Percentiles rank a stretch among this genome's conserved stretches.
Evolutionary conservation across 371 early-diverging fungal genomes (phyloP).

Genomic region (Lichtheimia hyalospora): DNA sequence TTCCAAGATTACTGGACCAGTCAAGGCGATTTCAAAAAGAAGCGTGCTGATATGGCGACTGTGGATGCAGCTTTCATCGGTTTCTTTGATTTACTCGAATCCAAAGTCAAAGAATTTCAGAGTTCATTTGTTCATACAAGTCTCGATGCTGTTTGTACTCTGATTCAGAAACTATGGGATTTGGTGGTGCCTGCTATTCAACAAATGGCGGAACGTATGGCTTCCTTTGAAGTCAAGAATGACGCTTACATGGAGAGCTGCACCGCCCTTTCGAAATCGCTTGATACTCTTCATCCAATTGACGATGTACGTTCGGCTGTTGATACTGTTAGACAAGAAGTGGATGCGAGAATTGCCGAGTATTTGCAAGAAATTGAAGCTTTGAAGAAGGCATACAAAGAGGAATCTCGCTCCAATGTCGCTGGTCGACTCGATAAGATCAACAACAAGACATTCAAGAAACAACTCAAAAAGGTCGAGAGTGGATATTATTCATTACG

Average conservation of each 20-base stretch:
- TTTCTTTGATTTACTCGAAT: constrained; percentile 42
- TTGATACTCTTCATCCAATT: constrained; percentile 19
- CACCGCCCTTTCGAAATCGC: constrained; percentile 21
- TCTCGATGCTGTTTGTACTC: constrained; percentile 20
- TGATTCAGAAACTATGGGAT: constrained; percentile 36
- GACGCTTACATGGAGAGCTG: constrained; percentile 19
- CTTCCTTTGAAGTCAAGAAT: constrained; percentile 17
- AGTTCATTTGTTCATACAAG: constrained; percentile 27
- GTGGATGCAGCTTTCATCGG: constrained; percentile 54
- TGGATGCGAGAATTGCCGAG: constrained; percentile 26
- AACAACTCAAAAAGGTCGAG: constrained; percentile 59
- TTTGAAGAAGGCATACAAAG: constrained; percentile 5
- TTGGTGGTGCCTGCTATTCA: constrained; percentile 39
- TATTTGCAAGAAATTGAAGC: constrained; percentile 40
- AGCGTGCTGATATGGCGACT: constrained; percentile 32
- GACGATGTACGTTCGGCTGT: constrained; percentile 21
- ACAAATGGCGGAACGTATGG: constrained; percentile 44
- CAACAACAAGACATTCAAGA: constrained; percentile 63
- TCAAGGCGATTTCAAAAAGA: constrained; percentile 8
- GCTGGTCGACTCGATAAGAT: constrained; percentile 60
- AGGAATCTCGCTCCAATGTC: constrained; percentile 45
- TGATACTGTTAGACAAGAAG: constrained; percentile 11
- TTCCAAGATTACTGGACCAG: constrained; percentile 35
- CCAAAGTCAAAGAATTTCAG: constrained; percentile 19
- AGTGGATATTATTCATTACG: constrained; percentile 21